Evolutionary conservation across 306 rosid species (phyloP).

Genomic region (Prunus salicina): DNA sequence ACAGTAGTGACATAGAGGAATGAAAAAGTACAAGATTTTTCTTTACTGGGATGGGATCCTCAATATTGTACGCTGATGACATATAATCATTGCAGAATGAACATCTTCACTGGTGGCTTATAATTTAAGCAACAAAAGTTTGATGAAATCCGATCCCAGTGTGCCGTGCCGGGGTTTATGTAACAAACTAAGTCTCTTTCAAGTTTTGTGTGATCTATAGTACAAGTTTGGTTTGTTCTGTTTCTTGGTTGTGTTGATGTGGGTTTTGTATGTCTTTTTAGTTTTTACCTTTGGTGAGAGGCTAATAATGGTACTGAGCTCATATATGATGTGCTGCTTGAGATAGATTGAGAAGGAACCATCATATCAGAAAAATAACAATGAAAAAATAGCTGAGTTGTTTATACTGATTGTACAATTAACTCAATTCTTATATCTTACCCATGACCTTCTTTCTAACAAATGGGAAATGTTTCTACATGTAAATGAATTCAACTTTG

Average conservation of each 20-base stretch:
- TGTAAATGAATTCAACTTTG: slow-evolving; percentile 21
- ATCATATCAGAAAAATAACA: neutral
- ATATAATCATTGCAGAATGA: neutral
- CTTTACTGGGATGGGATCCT: neutral
- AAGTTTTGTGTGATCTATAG: neutral
- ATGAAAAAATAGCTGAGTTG: slow-evolving; percentile 1
- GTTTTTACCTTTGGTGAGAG: neutral
- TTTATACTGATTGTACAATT: slow-evolving; percentile 27
- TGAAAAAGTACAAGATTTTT: neutral
- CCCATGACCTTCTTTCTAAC: slow-evolving; percentile 22
- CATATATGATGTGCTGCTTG: neutral
- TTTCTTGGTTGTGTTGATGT: neutral
- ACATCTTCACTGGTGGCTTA: neutral
- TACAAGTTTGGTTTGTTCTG: neutral
- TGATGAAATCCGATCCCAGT: neutral
- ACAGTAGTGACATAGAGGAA: neutral
- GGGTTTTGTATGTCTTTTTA: neutral
- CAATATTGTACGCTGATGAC: neutral
- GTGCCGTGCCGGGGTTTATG: neutral
- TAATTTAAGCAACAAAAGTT: neutral
- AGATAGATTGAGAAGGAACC: neutral
- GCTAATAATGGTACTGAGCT: too few species aligned
- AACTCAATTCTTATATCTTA: slow-evolving; percentile 28
- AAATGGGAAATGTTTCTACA: slow-evolving; percentile 24
- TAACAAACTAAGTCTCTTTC: neutral